A percentile compares a stretch with the other conserved stretches of the same genome.
These are phyloP conservation scores for Xylaria grammica DNA, from an alignment of 495 filamentous ascomycete species.

Conservation along the genomic window DNA sequence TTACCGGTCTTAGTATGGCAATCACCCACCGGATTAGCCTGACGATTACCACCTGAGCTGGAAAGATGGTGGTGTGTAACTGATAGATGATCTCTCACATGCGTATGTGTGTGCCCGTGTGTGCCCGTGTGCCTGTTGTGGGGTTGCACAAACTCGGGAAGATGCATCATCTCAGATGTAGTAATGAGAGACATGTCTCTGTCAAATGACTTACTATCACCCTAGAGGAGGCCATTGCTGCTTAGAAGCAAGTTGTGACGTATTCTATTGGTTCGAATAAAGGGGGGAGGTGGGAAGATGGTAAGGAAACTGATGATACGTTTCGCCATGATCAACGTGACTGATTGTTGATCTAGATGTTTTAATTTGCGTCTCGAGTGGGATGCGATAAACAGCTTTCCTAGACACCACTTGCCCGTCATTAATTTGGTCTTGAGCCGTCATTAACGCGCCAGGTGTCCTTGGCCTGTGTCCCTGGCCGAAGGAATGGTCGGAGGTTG, in stretches of 20 bases:
- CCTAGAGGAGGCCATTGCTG: not conserved
- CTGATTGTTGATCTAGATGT: not conserved
- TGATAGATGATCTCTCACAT: constrained; percentile 21
- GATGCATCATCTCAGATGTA: constrained; percentile 9
- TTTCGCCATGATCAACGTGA: constrained; percentile 20
- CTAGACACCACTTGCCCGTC: not conserved
- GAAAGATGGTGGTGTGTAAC: not conserved
- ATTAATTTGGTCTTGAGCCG: constrained; percentile 1
- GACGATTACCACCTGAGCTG: not conserved
- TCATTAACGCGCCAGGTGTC: not conserved
- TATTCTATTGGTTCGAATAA: constrained; percentile 4
- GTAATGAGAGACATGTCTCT: constrained; percentile 14
- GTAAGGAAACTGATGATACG: not conserved
- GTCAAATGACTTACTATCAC: constrained; percentile 17
- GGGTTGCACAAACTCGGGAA: constrained; percentile 18
- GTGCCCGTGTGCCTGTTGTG: constrained; percentile 10
- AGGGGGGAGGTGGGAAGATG: constrained; percentile 9
- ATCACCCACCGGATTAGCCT: not conserved
- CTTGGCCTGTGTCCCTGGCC: not conserved
- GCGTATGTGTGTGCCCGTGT: not conserved
- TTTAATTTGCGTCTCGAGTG: not conserved
- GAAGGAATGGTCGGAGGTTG: too few relatives aligned
- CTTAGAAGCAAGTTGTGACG: not conserved
- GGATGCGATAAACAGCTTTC: not conserved
- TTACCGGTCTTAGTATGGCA: not conserved